Evolutionary conservation across 805 yeast species (phyloP), one percentile per base, ranked within the genome.

Genomic region (Sungouiella thailandica): DNA sequence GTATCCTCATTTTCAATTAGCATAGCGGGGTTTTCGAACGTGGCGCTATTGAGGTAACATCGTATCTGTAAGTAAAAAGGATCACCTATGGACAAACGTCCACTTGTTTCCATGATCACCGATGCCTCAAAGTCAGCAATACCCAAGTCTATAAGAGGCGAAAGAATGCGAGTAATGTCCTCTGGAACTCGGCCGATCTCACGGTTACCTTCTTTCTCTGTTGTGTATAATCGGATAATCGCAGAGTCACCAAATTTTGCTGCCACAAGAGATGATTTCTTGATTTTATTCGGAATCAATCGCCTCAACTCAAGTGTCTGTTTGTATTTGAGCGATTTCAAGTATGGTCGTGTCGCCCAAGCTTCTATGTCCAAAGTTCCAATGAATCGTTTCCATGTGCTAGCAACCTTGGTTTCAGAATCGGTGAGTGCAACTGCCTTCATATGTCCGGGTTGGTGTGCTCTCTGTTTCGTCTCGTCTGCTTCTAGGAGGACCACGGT

Each of bases 121-220:
- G 75, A 68, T 1, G 76, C 76, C 25, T 72, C 72, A 44, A 85
- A 78, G 2, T 52, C 50, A 25, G 83, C 72, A 3, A 77, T 64
- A 6, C 67, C 63, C 7, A 72, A 55, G 34, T 76, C 83, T 2
- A 84, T 35, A 20, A 88, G 62, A 0, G 94, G 87, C 3, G 80
- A 72, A 7, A 89, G 51, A 8, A 80, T 70, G 4, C 71, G 58
- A 0, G 95, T 87, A 19, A 76, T 63, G 31, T 76, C 83, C 42
- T 81, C 88, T 0, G 85, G 80, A 1, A 85, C 52, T 44, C 95
- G 71, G 0, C 93, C 97, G 19, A 89, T 64, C 51, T 85, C 95
- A 39, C 83, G 43, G n/a, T 37, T 43, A n/a, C 39, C 44, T 10
- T 55, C 45, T 2, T 36, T 38, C 8, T 45, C 44, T 2, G 35